Evolutionary conservation across 1,284 basidiomycete genomes (phyloP), one percentile per base, ranked within the genome.

Genomic region (Boletellus sp.): DNA sequence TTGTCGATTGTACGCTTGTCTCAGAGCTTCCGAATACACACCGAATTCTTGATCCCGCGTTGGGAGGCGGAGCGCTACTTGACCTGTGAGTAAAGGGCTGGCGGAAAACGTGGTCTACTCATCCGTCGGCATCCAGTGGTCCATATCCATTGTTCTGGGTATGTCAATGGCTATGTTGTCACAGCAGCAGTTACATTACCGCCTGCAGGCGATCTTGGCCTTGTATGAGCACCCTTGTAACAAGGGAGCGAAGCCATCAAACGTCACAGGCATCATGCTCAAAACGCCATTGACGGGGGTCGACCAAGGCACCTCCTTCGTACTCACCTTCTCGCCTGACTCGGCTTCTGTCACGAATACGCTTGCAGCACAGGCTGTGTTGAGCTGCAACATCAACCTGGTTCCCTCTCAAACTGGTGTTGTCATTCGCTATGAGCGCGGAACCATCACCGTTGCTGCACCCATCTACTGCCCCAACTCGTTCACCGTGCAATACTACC

Each of bases 61-160:
- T 94, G 6, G 93, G 87, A 20, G 93, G 93, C 19, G 93, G 92
- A 1, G 88, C 84, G 8, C 62, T 95, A 29, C 78, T 95, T 34
- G 93, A 95, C 64, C 73, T 92, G 84, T 87, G 54, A 60, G 79
- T 68, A 27, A 23, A 39, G 29, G 2, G 39, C 45, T 27, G 21
- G 22, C 11, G 4, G 3, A 43, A 36, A 27, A 32, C 25, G 17
- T 14, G 16, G 30, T 27, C n/a, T n/a, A 25, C 19, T 50, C 25
- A 46, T 32, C 41, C 8, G 9, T 36, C 43, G 32, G 23, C n/a
- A 49, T 38, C 14, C 11, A 88, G 86, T 33, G 88, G 88, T 0
- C 87, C 90, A 11, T 92, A 93, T 67, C 88, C 88, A 2, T 72
- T 90, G 50, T 75, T 92, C 53, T 91, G 90, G 89, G 84, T 79